Evolutionary conservation across 179 eudicot genomes (phyloP), one percentile per base, ranked within the genome.

Genomic region (Vitellaria paradoxa): DNA sequence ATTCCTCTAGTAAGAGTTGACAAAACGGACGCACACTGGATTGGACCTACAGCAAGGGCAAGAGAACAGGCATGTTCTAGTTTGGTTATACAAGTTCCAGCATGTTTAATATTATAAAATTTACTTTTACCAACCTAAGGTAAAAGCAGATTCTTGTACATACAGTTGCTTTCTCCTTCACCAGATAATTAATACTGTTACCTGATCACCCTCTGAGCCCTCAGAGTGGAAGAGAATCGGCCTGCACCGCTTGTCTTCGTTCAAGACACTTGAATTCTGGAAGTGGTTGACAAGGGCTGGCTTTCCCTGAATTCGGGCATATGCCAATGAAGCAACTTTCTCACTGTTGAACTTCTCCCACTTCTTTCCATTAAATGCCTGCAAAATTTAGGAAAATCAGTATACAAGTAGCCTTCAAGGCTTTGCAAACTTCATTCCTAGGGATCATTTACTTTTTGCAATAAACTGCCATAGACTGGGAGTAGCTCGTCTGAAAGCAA

Each of bases 321-420:
- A 94, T 14, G 98, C 98, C 87, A 94, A 85, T 45, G 90, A 88
- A 74, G 98, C 98, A 62, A 94, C 94, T 77, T 94, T 94, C 77
- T 94, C 98, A 56, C 98, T 94, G 73, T 94, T 94, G 79, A 92
- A 94, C 81, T 94, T 94, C 82, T 94, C 98, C 98, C 98, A 94
- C 76, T 83, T 92, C 85, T 94, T 94, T 63, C 98, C 98, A 73
- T 92, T 91, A 77, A 94, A 92, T 42, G 88, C 91, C 98, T 94
- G 81, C 68, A 84, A 3, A 60, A n/a, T 75, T 20, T 18, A 74
- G 17, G 47, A 78, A 40, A 53, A 84, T 10, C 40, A 56, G 24
- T 61, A 24, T 14, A 47, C 3, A 65, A 66, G 60, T 70, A 23
- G 53, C 59, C 40, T 70, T 17, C 21, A 49, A 30, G 37, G 37